phyloP scores from a whole-genome alignment of 257 asterid genomes.

The Verbena officinalis region DNA sequence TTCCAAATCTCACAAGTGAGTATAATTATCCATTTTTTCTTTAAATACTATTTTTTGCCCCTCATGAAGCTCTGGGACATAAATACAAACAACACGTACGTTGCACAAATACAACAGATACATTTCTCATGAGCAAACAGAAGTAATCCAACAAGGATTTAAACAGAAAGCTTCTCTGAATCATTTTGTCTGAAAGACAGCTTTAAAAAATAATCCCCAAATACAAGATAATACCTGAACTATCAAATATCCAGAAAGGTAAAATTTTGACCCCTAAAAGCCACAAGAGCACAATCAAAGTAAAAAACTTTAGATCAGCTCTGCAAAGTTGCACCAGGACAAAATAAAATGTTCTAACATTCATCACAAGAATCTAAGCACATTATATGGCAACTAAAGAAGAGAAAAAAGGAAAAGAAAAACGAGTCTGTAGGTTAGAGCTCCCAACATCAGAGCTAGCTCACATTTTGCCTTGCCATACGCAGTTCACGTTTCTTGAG shows the following conservation, averaged over 20 bases:
- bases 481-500: neutral
- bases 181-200: neutral
- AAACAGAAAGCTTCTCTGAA: neutral
- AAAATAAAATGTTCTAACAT: constrained; percentile 23
- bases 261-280: constrained; percentile 18
- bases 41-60: too few species aligned
- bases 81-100: too few species aligned
- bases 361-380: constrained; percentile 21
- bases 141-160: neutral
- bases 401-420: neutral
- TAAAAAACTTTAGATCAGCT: constrained; percentile 6
- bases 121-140: too few species aligned
- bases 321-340: constrained; percentile 9
- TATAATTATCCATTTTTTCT: too few species aligned
- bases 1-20: too few species aligned
- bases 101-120: too few species aligned
- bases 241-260: constrained; percentile 1
- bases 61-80: too few species aligned
- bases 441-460: constrained; percentile 1
- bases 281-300: constrained; percentile 9
- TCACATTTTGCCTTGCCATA: neutral
- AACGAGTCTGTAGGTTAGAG: constrained; percentile 10
- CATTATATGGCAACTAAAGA: constrained; percentile 4
- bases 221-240: constrained; percentile 12
- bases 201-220: constrained; percentile 18